Base-by-base conservation (phyloP, 306 rosid species). In the Quercus suber region DNA sequence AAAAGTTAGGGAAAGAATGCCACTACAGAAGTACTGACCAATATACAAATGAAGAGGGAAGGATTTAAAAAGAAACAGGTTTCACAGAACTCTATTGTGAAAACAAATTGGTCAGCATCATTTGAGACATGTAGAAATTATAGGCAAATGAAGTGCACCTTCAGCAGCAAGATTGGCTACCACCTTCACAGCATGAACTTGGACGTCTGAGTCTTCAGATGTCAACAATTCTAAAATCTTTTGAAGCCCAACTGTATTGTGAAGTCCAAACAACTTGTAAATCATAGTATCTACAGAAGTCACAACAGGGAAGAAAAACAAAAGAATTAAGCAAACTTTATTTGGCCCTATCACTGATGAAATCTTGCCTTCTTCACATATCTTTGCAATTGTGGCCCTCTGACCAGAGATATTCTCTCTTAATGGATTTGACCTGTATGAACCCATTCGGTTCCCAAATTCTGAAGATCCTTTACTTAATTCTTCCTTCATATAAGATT, bases 151-250 rank as follows among this genome's bases (percentile, higher is more conserved):
- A 71, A 43, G 33, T 45, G 53, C 80, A 90, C 94, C 94, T 90
- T 90, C 94, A 83, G 94, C 94, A 63, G 94, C 94, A 75, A 90
- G 94, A 83, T 90, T 90, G 78, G 94, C 94, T n/a, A 90, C 83
- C 88, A 88, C 89, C 81, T 90, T 90, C 76, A 90, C 90, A 75
- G 92, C 94, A 58, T 90, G 94, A 70, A 86, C 82, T 90, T 90
- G 92, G 75, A 87, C 72, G 52, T 86, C 89, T 33, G 71, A 28
- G 73, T 90, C 92, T 82, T 85, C 87, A 25, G 94, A 90, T 61
- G 83, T 75, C 89, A 90, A 78, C 75, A 90, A 76, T 71, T 88
- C 87, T 73, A 90, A 73, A 69, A 90, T 88, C 86, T 86, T 86
- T 68, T 85, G 90, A 67, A 90, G 87, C 75, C 94, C 94, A 71